phyloP scores from a whole-genome alignment of 1,284 basidiomycete species.

The Baeospora myosura region DNA sequence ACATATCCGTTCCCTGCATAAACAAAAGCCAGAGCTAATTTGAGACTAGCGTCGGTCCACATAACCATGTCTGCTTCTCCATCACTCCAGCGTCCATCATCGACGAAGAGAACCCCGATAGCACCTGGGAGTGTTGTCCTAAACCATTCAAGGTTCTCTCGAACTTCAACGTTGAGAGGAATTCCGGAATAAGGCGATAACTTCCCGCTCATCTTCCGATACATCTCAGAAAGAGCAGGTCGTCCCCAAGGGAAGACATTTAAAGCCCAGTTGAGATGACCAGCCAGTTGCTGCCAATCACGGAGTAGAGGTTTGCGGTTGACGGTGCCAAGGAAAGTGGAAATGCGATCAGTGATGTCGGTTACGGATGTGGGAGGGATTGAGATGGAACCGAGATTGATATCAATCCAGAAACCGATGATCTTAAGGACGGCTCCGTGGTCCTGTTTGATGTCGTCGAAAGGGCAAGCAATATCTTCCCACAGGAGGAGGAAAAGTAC shows the following conservation, averaged over 20 bases:
- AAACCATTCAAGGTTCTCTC: constrained; percentile 14
- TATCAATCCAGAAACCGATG: constrained; percentile 23
- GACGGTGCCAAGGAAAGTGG: constrained; percentile 12
- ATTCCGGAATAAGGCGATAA: constrained; percentile 3
- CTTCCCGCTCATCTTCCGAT: constrained; percentile 19
- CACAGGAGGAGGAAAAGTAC: constrained; percentile 22
- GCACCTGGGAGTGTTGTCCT: constrained; percentile 5
- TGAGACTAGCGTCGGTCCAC: constrained; percentile 15
- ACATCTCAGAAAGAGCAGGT: constrained; percentile 15
- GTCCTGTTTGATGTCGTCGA: constrained; percentile 20
- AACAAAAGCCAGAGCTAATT: constrained; percentile 9
- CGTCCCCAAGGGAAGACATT: constrained; percentile 9
- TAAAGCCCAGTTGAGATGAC: constrained; percentile 8
- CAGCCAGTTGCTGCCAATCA: constrained; percentile 6
- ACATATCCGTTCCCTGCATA: constrained; percentile 11
- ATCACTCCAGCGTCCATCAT: constrained; percentile 13
- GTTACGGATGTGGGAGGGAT: constrained; percentile 14
- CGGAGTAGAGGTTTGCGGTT: constrained; percentile 11
- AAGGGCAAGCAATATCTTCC: constrained; percentile 21
- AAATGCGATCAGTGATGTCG: constrained; percentile 15
- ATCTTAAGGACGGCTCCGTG: constrained; percentile 19
- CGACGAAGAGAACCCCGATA: constrained; percentile 15
- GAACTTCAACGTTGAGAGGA: constrained; percentile 12
- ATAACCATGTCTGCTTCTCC: constrained; percentile 14
- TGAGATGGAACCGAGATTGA: constrained; percentile 16